A percentile compares a stretch with the other conserved stretches of the same genome.
Conservation (phyloP, 495 filamentous ascomycete genomes). For the Cudoniella acicularis region DNA sequence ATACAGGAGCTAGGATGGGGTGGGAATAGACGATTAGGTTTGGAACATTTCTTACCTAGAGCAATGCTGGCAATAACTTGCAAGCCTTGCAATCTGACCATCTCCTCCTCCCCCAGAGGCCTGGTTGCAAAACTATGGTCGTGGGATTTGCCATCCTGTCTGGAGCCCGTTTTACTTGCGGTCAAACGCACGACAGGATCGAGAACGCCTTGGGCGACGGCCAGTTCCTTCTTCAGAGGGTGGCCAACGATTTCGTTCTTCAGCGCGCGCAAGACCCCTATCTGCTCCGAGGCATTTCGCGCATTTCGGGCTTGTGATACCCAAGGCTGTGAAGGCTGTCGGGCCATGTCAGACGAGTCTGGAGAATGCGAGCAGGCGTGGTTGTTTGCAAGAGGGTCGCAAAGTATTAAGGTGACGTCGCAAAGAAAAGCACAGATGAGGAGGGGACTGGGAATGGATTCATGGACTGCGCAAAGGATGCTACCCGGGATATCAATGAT, state of each 20-base stretch:
- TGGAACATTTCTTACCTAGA: constrained; percentile 73
- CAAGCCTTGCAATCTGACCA: constrained; percentile 71
- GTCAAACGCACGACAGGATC: constrained; percentile 59
- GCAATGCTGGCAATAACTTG: constrained; percentile 80
- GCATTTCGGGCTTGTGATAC: constrained; percentile 60
- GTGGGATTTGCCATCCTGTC: constrained; percentile 34
- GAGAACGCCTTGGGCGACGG: constrained; percentile 66
- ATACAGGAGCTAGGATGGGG: constrained; percentile 11
- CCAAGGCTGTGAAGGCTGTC: constrained; percentile 14
- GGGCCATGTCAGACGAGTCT: constrained; percentile 23
- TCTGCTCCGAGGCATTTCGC: constrained; percentile 56
- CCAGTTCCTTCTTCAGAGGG: constrained; percentile 77
- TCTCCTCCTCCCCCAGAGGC: constrained; percentile 49
- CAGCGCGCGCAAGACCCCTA: constrained; percentile 61
- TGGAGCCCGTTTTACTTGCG: constrained; percentile 29
- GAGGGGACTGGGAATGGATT: no score
- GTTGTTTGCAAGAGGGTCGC: constrained; percentile 1
- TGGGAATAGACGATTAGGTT: no score
- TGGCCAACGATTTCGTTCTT: constrained; percentile 92
- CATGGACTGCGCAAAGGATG: no score
- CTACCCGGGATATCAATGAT: no score
- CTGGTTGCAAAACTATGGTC: constrained; percentile 24
- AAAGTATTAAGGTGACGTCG: background rate
- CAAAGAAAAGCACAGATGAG: no score
- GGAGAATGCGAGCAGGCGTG: no score